Evolutionary conservation across 306 rosid genomes (phyloP).

Genomic region (Heteromeles arbutifolia): DNA sequence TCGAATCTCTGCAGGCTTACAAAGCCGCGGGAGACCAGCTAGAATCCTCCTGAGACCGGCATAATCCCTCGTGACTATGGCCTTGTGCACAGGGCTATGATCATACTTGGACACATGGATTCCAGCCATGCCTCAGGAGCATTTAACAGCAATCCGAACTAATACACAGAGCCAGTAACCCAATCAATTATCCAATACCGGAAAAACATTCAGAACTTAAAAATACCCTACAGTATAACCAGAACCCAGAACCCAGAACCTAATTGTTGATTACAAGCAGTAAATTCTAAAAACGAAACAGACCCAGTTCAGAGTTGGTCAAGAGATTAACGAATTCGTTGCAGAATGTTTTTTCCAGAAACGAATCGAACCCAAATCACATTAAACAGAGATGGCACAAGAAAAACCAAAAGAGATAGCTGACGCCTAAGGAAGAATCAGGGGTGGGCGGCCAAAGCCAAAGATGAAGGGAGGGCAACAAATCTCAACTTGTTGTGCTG

Average conservation of each 20-base stretch:
- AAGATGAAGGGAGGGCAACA: conserved; percentile 34
- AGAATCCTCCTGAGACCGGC: conserved; percentile 58
- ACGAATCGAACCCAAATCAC: conserved; percentile 30
- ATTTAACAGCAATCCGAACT: conserved; percentile 32
- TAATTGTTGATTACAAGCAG: conserved; percentile 4
- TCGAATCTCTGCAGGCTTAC: conserved; percentile 58
- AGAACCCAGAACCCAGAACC: conserved; percentile 7
- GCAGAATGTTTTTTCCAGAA: conserved; percentile 13
- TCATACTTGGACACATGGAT: conserved; percentile 60
- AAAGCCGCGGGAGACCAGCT: conserved; percentile 47
- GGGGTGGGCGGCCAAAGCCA: conserved; percentile 33
- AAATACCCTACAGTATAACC: conserved; percentile 10
- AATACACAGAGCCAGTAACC: conserved; percentile 27
- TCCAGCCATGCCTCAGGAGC: conserved; percentile 64
- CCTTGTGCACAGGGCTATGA: conserved; percentile 90
- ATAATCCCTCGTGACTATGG: conserved; percentile 68
- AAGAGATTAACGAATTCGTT: conserved; percentile 25
- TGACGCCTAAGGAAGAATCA: conserved; percentile 29
- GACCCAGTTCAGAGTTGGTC: conserved; percentile 28
- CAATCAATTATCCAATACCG: conserved; percentile 28
- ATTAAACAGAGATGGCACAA: conserved; percentile 31
- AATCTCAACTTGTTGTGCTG: conserved; percentile 45
- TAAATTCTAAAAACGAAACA: conserved; percentile 24
- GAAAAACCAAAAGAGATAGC: conserved; percentile 19
- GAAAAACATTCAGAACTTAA: background rate